Base-by-base conservation (phyloP, 495 filamentous ascomycete genomes). In the Trichoderma asperelloides region DNA sequence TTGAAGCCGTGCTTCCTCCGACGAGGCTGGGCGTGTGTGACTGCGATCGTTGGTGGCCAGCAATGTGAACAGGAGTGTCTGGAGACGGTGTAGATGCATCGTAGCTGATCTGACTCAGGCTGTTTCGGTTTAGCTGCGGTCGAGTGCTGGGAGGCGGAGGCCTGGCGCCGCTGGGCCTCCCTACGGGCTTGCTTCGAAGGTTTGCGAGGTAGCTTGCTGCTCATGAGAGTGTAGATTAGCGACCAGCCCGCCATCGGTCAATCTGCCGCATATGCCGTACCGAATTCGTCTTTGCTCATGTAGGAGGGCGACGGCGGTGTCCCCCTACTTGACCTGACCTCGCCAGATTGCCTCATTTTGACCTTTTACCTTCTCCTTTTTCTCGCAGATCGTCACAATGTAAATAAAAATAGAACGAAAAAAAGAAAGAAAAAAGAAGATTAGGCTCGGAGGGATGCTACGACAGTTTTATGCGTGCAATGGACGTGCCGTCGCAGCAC, bases 201-300 rank as follows among this genome's bases (percentile, higher is more conserved):
- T 90, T 88, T 70, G 88, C 85, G 41, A 98, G 81, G 72, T 96
- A 97, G 39, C 83, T 81, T 70, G 90, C 92, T 88, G 76, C 68
- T 71, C 60, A 68, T 55, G 69, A 45, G 11, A n/a, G 3, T 33
- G 27, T 43, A 41, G n/a, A 62, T 62, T 57, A 37, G 25, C 25
- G 16, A 65, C 62, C 62, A 60, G 62, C 43, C 8, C 25, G 13
- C 67, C 65, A 66, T 65, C 25, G 41, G 12, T 55, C 62, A 41
- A 30, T 49, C 28, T 30, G n/a, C 41, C 23, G 13, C 23, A 0
- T 15, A 18, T 60, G 12, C 23, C 86, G 82, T 79, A 96, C 93
- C 90, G 75, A 96, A 88, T 78, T 96, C 92, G 60, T 93, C 87
- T 74, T 86, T 87, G 43, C 87, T 87, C 93, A 97, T 96, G 78